Evolutionary conservation across 257 asterid species (phyloP), one percentile per base, ranked within the genome.

Genomic region (Craterostigma plantagineum): DNA sequence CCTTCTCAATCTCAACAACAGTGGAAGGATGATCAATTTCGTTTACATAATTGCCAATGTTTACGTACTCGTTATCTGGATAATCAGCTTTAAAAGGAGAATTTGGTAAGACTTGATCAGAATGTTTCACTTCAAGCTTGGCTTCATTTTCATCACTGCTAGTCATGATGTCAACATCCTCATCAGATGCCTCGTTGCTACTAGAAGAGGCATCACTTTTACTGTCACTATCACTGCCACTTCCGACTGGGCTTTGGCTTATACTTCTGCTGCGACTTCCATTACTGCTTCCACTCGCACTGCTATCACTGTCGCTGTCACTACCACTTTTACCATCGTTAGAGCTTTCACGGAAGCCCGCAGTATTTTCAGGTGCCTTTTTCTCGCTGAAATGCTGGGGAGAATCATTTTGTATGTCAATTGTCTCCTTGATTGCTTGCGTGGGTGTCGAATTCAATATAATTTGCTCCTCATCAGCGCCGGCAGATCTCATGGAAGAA

Each of bases 151-250:
- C 79, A 51, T 67, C 82, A 37, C 80, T 91, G 35, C 83, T 70
- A 3, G 74, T 49, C 90, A 80, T 77, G 60, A 90, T 80, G 67
- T 90, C 85, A 7, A 83, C 91, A 45, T 79, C 94, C 68, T 77
- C 94, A 54, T 90, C 95, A 60, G 95, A 71, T 57, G 87, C 76
- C 68, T 80, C 91, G 64, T 80, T 75, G 66, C 94, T 77, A 68
- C 77, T 83, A 45, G 77, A 61, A 61, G 96, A 72, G 55, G 76
- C 79, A 61, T 83, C 92, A 35, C 82, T 77, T 39, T 77, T 94
- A 61, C 91, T 70, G 55, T 75, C 94, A 61, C 87, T 76, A 45
- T 63, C 74, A 60, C 80, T 73, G 46, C 69, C 66, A 68, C 82
- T 82, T 49, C 73, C 75, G 42, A 50, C 80, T n/a, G 71, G 79